Conservation (phyloP, 2,329 filamentous ascomycete genomes). For the Neofusicoccum laricinum region DNA sequence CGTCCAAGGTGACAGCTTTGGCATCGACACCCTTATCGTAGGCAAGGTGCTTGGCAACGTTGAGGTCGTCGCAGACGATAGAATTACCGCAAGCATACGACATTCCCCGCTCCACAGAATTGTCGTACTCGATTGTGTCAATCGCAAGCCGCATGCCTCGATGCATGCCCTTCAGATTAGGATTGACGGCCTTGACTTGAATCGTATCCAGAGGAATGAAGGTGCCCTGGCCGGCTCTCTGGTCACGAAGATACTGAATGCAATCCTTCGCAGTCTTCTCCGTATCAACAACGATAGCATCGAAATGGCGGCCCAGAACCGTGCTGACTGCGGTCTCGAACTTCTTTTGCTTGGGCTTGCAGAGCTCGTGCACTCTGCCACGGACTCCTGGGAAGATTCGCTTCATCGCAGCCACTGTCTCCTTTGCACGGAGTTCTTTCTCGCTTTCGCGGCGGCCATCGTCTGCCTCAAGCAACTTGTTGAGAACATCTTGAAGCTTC, state of each 20-base stretch:
- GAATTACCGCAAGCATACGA: conserved; percentile 93
- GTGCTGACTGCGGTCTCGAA: conserved; percentile 91
- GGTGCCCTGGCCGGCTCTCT: conserved; percentile 81
- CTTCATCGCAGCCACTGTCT: conserved; percentile 82
- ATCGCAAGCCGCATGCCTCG: conserved; percentile 84
- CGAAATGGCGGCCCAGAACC: conserved; percentile 87
- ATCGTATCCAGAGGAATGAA: conserved; percentile 98
- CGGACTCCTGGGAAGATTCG: conserved; percentile 81
- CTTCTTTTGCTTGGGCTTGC: conserved; percentile 96
- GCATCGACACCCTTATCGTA: conserved; percentile 82
- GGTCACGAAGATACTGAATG: conserved; percentile 89
- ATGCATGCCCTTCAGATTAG: conserved; percentile 83
- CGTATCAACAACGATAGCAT: conserved; percentile 90
- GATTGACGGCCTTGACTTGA: conserved; percentile 87
- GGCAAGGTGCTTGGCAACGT: conserved; percentile 83
- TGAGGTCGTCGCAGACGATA: conserved; percentile 85
- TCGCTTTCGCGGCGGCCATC: conserved; percentile 82
- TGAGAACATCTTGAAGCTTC: conserved; percentile 77
- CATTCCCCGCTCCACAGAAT: conserved; percentile 84
- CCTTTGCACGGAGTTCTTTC: conserved; percentile 73
- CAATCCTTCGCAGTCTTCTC: conserved; percentile 93
- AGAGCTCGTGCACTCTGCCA: conserved; percentile 85
- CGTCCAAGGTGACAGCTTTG: conserved; percentile 91
- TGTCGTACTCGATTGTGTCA: conserved; percentile 93
- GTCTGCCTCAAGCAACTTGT: conserved; percentile 79